A percentile compares a stretch with the other conserved stretches of the same genome.
These are phyloP conservation scores for Chaetomium globosum DNA, from an alignment of 2,329 filamentous ascomycete genomes.

Conservation along the genomic window DNA sequence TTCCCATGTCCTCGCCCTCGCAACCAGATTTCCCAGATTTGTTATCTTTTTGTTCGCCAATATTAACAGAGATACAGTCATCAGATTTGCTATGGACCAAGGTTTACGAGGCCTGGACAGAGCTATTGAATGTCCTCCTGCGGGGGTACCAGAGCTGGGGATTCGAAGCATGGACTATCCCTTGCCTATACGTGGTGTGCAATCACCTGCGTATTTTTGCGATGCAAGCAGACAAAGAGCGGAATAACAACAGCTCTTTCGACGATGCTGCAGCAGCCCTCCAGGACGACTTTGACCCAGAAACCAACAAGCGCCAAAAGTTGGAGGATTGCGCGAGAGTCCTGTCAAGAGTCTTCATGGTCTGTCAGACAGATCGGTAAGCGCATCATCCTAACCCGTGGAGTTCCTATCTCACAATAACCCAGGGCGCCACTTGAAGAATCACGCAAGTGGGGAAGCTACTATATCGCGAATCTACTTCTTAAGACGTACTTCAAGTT, in stretches of 20 bases:
- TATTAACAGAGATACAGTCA: constrained; percentile 19
- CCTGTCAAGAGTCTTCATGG: constrained; percentile 87
- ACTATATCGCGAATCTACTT: constrained; percentile 88
- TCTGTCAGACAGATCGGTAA: constrained; percentile 88
- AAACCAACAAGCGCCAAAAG: constrained; percentile 76
- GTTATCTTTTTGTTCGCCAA: too few relatives aligned
- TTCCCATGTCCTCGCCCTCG: too few relatives aligned
- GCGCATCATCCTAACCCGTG: constrained; percentile 34
- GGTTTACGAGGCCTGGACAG: constrained; percentile 87
- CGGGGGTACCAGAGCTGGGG: constrained; percentile 76
- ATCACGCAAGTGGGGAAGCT: constrained; percentile 97
- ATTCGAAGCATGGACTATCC: constrained; percentile 89
- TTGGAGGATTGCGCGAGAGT: constrained; percentile 88
- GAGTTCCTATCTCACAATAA: constrained; percentile 31
- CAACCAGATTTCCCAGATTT: background rate
- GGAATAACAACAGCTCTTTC: constrained; percentile 43
- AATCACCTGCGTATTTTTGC: constrained; percentile 87
- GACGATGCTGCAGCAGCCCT: constrained; percentile 53
- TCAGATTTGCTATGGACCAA: constrained; percentile 68
- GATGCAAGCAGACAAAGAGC: constrained; percentile 82
- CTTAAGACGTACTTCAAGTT: constrained; percentile 99
- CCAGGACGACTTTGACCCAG: constrained; percentile 79
- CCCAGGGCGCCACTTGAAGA: constrained; percentile 76
- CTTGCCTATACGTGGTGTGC: constrained; percentile 82
- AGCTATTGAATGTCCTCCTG: constrained; percentile 74